Evolutionary conservation across 768 basidiomycete genomes (phyloP).

Genomic region (Amanita subjunquillea): DNA sequence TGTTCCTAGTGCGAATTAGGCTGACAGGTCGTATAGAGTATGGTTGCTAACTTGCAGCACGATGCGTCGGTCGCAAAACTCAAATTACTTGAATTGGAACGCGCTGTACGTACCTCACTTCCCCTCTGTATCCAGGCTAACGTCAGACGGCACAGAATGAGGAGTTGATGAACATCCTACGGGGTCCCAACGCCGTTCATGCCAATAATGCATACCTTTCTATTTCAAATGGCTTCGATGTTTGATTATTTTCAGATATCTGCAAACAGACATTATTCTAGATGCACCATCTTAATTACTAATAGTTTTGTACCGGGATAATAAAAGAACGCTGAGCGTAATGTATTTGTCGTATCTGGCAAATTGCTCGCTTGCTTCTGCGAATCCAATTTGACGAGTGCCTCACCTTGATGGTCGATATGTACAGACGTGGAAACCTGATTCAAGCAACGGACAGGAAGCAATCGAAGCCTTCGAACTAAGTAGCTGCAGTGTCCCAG

Average conservation of each 20-base stretch:
- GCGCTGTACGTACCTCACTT: slow-evolving; percentile 42
- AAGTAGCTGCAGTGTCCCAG: neutral
- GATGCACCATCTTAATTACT: neutral
- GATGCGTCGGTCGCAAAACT: slow-evolving; percentile 49
- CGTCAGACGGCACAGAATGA: neutral
- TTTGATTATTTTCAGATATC: neutral
- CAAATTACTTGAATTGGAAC: slow-evolving; percentile 58
- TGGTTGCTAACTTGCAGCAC: slow-evolving; percentile 62
- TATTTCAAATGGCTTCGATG: neutral
- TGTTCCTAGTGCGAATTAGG: neutral
- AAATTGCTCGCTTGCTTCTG: neutral
- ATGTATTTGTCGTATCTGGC: neutral
- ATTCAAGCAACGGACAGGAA: neutral
- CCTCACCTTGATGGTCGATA: slow-evolving; percentile 3
- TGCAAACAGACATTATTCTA: neutral
- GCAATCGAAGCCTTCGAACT: slow-evolving; percentile 3
- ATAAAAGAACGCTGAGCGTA: neutral
- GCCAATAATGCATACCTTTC: neutral
- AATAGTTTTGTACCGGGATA: neutral
- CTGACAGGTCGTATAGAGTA: slow-evolving; percentile 35
- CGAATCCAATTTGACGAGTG: slow-evolving; percentile 3
- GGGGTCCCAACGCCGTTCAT: neutral
- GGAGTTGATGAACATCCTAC: neutral
- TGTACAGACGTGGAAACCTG: neutral
- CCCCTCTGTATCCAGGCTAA: neutral